These are phyloP conservation scores for Pestalotiopsis fici DNA, from an alignment of 2,329 filamentous ascomycete genomes.

Conservation along the genomic window DNA sequence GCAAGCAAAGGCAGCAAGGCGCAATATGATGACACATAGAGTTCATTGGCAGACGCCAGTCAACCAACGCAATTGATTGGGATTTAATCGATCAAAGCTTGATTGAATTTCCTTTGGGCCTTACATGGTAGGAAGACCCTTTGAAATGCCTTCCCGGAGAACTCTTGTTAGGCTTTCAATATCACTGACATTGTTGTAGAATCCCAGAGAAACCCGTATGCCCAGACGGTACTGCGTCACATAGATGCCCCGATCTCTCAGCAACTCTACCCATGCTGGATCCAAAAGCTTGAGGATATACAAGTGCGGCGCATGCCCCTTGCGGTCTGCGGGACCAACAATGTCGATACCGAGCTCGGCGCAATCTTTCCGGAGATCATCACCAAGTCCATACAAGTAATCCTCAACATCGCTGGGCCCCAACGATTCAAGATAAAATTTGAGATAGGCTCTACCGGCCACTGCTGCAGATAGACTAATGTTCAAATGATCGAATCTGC, in stretches of 20 bases:
- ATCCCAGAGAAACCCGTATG: not conserved
- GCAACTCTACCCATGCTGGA: not conserved
- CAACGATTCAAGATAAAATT: slow-evolving; percentile 27
- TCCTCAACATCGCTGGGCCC: slow-evolving; percentile 23
- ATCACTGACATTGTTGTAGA: not conserved
- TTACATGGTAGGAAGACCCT: not conserved
- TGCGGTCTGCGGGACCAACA: slow-evolving; percentile 18
- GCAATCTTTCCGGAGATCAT: slow-evolving; percentile 18
- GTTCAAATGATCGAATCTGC: slow-evolving; percentile 31
- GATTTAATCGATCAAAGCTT: too few species aligned
- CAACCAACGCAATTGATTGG: too few species aligned
- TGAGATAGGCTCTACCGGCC: slow-evolving; percentile 23
- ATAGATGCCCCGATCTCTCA: not conserved
- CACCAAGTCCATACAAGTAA: slow-evolving; percentile 24
- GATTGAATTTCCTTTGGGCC: too few species aligned
- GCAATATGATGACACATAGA: not conserved
- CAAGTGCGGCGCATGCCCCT: slow-evolving; percentile 27
- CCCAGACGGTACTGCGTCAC: not conserved
- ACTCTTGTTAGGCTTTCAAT: not conserved
- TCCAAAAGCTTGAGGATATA: slow-evolving; percentile 23
- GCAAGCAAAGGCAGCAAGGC: too few species aligned
- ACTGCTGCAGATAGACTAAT: slow-evolving; percentile 23
- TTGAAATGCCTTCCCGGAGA: not conserved
- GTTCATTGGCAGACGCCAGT: not conserved
- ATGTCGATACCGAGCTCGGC: slow-evolving; percentile 20